Evolutionary conservation across 2,329 filamentous ascomycete genomes (phyloP).

Genomic region (Sphaerulina populicola): DNA sequence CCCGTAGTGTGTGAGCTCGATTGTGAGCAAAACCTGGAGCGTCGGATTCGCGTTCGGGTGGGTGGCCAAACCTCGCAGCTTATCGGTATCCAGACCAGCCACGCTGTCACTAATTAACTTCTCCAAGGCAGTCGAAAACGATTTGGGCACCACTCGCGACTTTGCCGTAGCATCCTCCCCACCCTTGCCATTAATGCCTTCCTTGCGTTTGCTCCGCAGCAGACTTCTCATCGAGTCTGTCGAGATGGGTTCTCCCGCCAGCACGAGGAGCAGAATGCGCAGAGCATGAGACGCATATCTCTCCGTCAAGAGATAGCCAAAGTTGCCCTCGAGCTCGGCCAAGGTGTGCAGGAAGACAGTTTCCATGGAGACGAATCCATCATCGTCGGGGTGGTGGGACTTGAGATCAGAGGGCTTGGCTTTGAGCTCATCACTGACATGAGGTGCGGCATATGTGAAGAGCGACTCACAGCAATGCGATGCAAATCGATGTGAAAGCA

Average conservation of each 20-base stretch:
- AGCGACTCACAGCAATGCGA: constrained; percentile 95
- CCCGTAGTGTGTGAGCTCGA: constrained; percentile 69
- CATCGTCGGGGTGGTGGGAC: constrained; percentile 42
- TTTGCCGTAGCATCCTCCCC: constrained; percentile 39
- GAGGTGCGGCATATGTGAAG: constrained; percentile 71
- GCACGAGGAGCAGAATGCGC: constrained; percentile 72
- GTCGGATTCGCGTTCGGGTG: constrained; percentile 89
- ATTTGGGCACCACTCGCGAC: constrained; percentile 58
- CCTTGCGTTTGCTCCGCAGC: constrained; percentile 89
- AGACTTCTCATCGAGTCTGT: constrained; percentile 60
- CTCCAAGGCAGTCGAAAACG: constrained; percentile 66
- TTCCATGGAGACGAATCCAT: constrained; percentile 62
- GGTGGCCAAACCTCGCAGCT: constrained; percentile 72
- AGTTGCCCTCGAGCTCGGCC: constrained; percentile 77
- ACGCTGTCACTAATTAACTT: constrained; percentile 76
- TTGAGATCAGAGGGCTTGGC: constrained; percentile 35
- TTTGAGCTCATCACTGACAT: constrained; percentile 64
- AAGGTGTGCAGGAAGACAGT: constrained; percentile 73
- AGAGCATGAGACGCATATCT: constrained; percentile 84
- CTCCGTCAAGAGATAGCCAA: constrained; percentile 78
- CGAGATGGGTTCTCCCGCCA: constrained; percentile 74
- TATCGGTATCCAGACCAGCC: constrained; percentile 64
- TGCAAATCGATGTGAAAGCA: constrained; percentile 91
- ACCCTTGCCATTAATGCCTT: constrained; percentile 59
- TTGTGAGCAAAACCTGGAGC: constrained; percentile 78